These are phyloP conservation scores for Paramyrothecium roridum DNA, from an alignment of 2,329 filamentous ascomycete species.

Conservation along the genomic window DNA sequence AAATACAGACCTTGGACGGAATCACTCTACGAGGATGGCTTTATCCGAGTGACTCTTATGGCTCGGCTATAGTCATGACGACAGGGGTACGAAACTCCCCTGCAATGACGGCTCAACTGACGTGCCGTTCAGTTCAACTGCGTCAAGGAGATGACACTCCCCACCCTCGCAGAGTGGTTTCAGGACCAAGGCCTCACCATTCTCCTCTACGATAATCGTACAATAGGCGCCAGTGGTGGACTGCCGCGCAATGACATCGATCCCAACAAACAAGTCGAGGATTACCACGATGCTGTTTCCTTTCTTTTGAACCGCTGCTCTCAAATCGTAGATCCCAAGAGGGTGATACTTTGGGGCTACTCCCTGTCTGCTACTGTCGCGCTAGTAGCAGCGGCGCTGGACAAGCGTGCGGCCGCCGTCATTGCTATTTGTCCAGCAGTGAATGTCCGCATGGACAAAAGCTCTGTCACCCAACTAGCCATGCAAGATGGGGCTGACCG, in stretches of 20 bases:
- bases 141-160: conserved; percentile 27
- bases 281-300: conserved; percentile 31
- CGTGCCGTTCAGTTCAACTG: conserved; percentile 9
- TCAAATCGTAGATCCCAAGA: conserved; percentile 26
- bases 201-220: conserved; percentile 32
- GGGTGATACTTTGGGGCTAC: conserved; percentile 24
- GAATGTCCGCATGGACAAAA: neutral
- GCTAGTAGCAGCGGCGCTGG: conserved; percentile 21
- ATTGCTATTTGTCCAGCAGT: conserved; percentile 6
- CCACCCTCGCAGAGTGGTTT: conserved; percentile 27
- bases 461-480: conserved; percentile 13
- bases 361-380: conserved; percentile 22
- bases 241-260: conserved; percentile 32
- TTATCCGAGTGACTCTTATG: conserved; percentile 22
- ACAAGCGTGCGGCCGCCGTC: conserved; percentile 17
- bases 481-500: conserved; percentile 33
- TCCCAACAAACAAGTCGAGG: conserved; percentile 25
- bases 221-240: conserved; percentile 32
- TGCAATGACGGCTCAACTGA: neutral
- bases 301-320: too few species aligned
- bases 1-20: conserved; percentile 38
- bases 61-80: conserved; percentile 23
- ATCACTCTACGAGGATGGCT: conserved; percentile 32
- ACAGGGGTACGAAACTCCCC: conserved; percentile 15
- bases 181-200: conserved; percentile 28